Evolutionary conservation across 2,329 filamentous ascomycete species (phyloP).

Genomic region (Lachnellula hyalina): DNA sequence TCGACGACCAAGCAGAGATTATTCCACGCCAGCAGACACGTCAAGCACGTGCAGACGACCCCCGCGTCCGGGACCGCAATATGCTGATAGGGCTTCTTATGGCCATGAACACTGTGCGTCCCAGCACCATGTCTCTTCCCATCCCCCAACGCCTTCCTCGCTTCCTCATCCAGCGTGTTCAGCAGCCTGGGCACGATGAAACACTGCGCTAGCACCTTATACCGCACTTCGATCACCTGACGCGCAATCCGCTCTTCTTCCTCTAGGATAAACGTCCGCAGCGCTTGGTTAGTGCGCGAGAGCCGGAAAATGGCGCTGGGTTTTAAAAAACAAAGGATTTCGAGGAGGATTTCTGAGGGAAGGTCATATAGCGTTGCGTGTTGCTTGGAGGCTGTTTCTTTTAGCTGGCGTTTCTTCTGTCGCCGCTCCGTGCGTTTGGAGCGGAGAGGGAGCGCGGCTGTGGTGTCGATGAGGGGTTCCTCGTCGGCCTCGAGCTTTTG

Average conservation of each 20-base stretch:
- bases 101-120: slow-evolving; percentile 36
- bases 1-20: slow-evolving; percentile 49
- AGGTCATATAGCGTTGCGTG: slow-evolving; percentile 40
- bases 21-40: slow-evolving; percentile 53
- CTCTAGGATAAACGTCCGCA: slow-evolving; percentile 39
- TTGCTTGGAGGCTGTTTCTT: slow-evolving; percentile 31
- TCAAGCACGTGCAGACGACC: slow-evolving; percentile 51
- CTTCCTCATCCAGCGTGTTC: slow-evolving; percentile 33
- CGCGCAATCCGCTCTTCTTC: slow-evolving; percentile 41
- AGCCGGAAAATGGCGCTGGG: slow-evolving; percentile 48
- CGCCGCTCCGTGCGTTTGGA: slow-evolving; percentile 49
- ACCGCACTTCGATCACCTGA: slow-evolving; percentile 42
- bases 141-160: slow-evolving; percentile 36
- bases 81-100: slow-evolving; percentile 46
- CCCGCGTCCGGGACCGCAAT: slow-evolving; percentile 41
- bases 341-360: slow-evolving; percentile 47
- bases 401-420: slow-evolving; percentile 40
- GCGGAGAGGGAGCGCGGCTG: slow-evolving; percentile 40
- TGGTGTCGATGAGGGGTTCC: slow-evolving; percentile 46
- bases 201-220: slow-evolving; percentile 45
- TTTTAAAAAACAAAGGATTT: slow-evolving; percentile 40
- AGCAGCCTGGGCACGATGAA: slow-evolving; percentile 46
- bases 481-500: slow-evolving; percentile 21
- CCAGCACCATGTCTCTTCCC: slow-evolving; percentile 36
- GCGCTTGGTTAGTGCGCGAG: slow-evolving; percentile 37